A percentile compares a stretch with the other conserved stretches of the same genome.
Evolutionary conservation across 495 filamentous ascomycete genomes (phyloP).

Genomic region (Penicillium subrubescens): DNA sequence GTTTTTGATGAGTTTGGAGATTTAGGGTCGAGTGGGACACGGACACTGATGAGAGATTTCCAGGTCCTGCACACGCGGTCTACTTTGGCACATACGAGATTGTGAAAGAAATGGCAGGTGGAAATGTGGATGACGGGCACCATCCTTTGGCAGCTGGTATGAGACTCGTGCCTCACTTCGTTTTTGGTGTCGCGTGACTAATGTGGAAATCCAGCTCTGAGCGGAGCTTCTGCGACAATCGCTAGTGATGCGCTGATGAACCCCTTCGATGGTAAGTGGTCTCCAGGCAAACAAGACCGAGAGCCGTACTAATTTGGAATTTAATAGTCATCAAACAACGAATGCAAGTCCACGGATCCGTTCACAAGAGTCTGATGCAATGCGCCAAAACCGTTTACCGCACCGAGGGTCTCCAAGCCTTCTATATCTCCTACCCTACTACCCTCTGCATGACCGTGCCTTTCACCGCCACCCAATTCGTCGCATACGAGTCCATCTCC

Average conservation of each 20-base stretch:
- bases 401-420: slow-evolving; percentile 85
- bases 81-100: slow-evolving; percentile 98
- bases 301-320: slow-evolving; percentile 14
- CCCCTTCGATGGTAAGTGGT: slow-evolving; percentile 88
- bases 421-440: slow-evolving; percentile 98
- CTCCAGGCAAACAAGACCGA: background rate
- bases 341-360: slow-evolving; percentile 97
- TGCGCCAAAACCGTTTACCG: slow-evolving; percentile 86
- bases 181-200: slow-evolving; percentile 1
- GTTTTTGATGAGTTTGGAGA: slow-evolving; percentile 7
- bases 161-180: slow-evolving; percentile 16
- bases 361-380: slow-evolving; percentile 78
- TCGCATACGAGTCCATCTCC: slow-evolving; percentile 94
- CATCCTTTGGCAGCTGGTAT: slow-evolving; percentile 91
- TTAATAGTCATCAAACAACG: slow-evolving; percentile 92
- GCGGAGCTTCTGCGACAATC: slow-evolving; percentile 92
- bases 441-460: slow-evolving; percentile 98
- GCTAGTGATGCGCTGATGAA: slow-evolving; percentile 99
- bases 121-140: slow-evolving; percentile 84
- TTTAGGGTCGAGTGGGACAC: slow-evolving; percentile 16
- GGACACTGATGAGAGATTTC: slow-evolving; percentile 31
- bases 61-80: slow-evolving; percentile 94
- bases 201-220: slow-evolving; percentile 61
- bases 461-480: slow-evolving; percentile 94
- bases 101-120: slow-evolving; percentile 93